Base-by-base conservation (phyloP, 1,139 yeast genomes). In the Insectozyma bohioensis region DNA sequence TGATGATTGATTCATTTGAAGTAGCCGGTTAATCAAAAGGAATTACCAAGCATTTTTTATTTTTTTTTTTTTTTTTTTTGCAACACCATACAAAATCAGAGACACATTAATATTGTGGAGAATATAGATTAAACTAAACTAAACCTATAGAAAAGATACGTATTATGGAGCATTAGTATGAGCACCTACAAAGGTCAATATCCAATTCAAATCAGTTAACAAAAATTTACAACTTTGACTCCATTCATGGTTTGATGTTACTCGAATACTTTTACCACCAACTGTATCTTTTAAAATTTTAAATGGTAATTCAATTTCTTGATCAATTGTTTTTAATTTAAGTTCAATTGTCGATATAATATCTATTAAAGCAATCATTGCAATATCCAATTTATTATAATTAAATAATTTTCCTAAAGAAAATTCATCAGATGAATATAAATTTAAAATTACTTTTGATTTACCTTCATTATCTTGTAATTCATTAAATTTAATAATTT, bases 211-310 rank as follows among this genome's bases (percentile, higher is more conserved):
- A 48, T 90, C 78, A 1, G 94, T 85, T 31, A 92, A 62, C 12
- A 90, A 65, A 49, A 80, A 83, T 50, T 85, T 83, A 58, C 96
- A 90, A 1, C 95, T 90, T 21, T 80, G 76, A 0, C 97, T 87
- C 98, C 98, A 92, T 41, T 84, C 87, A 27, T 79, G 77, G 50
- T 82, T 83, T 8, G 86, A 74, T 2, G 87, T 78, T 2, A 87
- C 73, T 34, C 82, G 65, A 11, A 92, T 83, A 37, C 87, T 78
- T 39, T 78, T 75, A 0, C 86, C 90, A 1, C 95, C 95, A 30
- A 92, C 83, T 34, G 73, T 70, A 43, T 85, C 96, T 16, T 48
- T 46, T 48, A 60, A 76, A 52, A 49, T 72, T 13, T 66, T 49
- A 48, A 86, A 88, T 0, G 97, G 97, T 16, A 87, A 57, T 34